Evolutionary conservation across 495 filamentous ascomycete genomes (phyloP), one percentile per base, ranked within the genome.

Genomic region (Penicillium atrosanguineum): DNA sequence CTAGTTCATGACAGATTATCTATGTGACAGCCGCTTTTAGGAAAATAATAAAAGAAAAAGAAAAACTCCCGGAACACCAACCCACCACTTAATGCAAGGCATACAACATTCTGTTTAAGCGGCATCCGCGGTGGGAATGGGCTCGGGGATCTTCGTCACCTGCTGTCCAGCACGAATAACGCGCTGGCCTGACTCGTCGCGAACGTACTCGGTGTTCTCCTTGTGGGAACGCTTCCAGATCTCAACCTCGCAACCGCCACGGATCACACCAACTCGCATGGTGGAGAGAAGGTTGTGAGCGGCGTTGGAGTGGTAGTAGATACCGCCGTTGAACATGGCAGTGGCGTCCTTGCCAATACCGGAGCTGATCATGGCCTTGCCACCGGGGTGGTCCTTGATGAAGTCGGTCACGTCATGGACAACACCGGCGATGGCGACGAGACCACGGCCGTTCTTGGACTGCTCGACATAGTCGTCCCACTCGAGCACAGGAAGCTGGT

Each of bases 271-370:
- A 6, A 98, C 88, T 60, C 94, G 83, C 90, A 97, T 96, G 60
- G 91, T 97, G 15, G 89, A 93, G 44, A 98, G 83, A 31, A 97
- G 78, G 77, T 98, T 98, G 83, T 98, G 94, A 45, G 94, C 94
- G 49, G 89, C 94, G 75, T 98, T 98, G 62, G 88, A 92, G 81
- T 98, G 94, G 69, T 90, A 88, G 79, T 98, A 98, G 53, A 98
- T 88, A 76, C 94, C 94, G 57, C 94, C 94, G 79, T 98, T 98
- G 85, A 98, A 98, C 79, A 96, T 95, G 65, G 92, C 91, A 12
- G 94, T 97, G 49, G 94, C 94, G 63, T 98, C 94, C 80, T 98
- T 98, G 75, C 94, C 94, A 41, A 98, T 83, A 43, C 87, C 92
- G 19, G 88, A 91, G 55, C 75, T 84, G 81, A 98, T 97, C 76